phyloP scores from a whole-genome alignment of 2,329 filamentous ascomycete genomes.

The Chalaropsis thielavioides region DNA sequence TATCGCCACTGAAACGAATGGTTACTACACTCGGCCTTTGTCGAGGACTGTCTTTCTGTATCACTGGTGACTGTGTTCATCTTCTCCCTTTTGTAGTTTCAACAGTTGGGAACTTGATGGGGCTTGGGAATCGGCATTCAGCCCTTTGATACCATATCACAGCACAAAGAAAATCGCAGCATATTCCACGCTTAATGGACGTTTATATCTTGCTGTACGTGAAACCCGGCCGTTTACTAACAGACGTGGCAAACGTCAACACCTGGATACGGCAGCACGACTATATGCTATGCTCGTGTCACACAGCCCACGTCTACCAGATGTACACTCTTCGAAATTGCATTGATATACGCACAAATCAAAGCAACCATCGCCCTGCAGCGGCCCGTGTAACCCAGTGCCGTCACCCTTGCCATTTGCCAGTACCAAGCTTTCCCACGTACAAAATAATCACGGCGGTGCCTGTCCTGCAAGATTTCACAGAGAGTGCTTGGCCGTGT shows the following conservation, averaged over 20 bases:
- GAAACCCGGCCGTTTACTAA: no score
- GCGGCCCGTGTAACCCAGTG: background rate
- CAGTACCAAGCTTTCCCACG: background rate
- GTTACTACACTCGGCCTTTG: background rate
- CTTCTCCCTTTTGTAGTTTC: no score
- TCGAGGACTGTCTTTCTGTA: background rate
- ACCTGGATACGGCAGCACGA: background rate
- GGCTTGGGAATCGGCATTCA: no score
- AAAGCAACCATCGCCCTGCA: background rate
- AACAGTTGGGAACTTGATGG: no score
- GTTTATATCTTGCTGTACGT: background rate
- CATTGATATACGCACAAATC: background rate
- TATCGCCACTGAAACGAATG: background rate
- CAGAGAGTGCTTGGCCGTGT: background rate
- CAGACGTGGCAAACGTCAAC: background rate
- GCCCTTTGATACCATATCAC: background rate
- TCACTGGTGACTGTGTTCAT: no score
- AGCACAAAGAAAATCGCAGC: background rate
- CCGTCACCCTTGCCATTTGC: background rate
- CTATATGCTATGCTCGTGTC: background rate
- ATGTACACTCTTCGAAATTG: background rate
- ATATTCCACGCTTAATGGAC: background rate
- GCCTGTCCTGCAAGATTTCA: background rate
- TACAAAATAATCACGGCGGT: background rate
- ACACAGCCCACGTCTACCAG: background rate